A percentile compares a stretch with the other conserved stretches of the same genome.
phyloP scores from a whole-genome alignment of 805 yeast genomes.

The Nakazawaea sp. region DNA sequence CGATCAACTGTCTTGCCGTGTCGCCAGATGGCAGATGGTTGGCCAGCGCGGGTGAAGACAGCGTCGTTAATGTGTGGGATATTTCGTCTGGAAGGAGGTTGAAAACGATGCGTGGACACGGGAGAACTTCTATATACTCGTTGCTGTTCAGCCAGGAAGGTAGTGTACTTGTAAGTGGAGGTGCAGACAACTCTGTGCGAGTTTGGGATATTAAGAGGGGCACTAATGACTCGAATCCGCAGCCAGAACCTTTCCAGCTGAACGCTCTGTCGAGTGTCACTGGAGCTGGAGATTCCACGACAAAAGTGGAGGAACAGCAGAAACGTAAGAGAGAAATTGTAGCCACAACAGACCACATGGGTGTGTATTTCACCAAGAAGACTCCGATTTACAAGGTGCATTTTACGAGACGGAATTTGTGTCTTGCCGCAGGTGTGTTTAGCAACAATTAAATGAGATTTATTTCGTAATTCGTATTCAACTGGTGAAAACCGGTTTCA shows the following conservation, averaged over 20 bases:
- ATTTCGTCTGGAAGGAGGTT: conserved; percentile 83
- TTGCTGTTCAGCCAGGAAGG: conserved; percentile 84
- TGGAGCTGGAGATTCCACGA: conserved; percentile 10
- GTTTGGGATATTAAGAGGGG: conserved; percentile 94
- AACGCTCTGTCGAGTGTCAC: not conserved
- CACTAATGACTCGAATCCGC: conserved; percentile 71
- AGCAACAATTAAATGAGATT: conserved; percentile 6
- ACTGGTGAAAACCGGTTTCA: conserved; percentile 51
- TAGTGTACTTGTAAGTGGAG: conserved; percentile 81
- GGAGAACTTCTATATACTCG: conserved; percentile 78
- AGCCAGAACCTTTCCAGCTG: conserved; percentile 57
- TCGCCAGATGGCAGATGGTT: conserved; percentile 97
- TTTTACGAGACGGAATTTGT: conserved; percentile 84
- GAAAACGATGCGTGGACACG: conserved; percentile 94
- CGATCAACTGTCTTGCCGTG: conserved; percentile 77
- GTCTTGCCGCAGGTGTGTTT: conserved; percentile 90
- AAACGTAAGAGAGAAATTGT: conserved; percentile 59
- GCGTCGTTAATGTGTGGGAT: conserved; percentile 87
- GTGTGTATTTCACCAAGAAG: conserved; percentile 87
- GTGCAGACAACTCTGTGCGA: conserved; percentile 86
- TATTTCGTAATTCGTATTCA: not conserved
- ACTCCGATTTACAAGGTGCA: conserved; percentile 92
- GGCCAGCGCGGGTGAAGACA: conserved; percentile 93
- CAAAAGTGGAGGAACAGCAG: conserved; percentile 31
- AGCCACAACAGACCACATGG: conserved; percentile 87